A percentile compares a stretch with the other conserved stretches of the same genome.
These are phyloP conservation scores for Boletus tylopilopsis DNA, from an alignment of 768 basidiomycete genomes.

Conservation along the genomic window DNA sequence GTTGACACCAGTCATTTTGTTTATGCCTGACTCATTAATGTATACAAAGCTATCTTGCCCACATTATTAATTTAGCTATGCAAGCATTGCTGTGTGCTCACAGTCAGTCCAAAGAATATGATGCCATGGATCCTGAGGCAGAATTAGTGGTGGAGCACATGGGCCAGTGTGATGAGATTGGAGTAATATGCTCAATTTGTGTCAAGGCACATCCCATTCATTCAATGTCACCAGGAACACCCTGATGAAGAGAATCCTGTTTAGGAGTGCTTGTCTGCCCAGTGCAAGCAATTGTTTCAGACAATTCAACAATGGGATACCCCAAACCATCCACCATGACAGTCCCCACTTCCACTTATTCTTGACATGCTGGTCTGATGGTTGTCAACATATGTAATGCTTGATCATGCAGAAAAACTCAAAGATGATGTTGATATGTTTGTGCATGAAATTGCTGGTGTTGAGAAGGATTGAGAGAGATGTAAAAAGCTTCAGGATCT, in stretches of 20 bases:
- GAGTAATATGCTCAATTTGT: neutral
- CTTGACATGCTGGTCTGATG: neutral
- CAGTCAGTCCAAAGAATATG: neutral
- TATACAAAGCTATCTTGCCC: neutral
- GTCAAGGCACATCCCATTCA: no score
- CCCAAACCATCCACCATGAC: neutral
- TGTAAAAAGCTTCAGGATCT: no score
- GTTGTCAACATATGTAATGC: neutral
- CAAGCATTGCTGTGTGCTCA: neutral
- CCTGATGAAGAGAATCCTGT: no score
- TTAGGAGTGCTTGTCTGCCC: neutral
- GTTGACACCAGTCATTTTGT: no score
- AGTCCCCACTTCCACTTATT: neutral
- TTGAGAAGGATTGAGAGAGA: no score
- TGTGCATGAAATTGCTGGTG: no score
- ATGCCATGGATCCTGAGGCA: neutral
- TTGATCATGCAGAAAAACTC: neutral
- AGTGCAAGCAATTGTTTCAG: neutral
- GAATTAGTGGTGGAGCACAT: neutral
- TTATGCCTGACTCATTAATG: no score
- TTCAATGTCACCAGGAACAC: no score
- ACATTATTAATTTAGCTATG: neutral
- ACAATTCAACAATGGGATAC: neutral
- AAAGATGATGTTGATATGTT: neutral
- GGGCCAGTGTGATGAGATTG: neutral